phyloP scores from a whole-genome alignment of 2,329 filamentous ascomycete genomes.

The Knufia fluminis region DNA sequence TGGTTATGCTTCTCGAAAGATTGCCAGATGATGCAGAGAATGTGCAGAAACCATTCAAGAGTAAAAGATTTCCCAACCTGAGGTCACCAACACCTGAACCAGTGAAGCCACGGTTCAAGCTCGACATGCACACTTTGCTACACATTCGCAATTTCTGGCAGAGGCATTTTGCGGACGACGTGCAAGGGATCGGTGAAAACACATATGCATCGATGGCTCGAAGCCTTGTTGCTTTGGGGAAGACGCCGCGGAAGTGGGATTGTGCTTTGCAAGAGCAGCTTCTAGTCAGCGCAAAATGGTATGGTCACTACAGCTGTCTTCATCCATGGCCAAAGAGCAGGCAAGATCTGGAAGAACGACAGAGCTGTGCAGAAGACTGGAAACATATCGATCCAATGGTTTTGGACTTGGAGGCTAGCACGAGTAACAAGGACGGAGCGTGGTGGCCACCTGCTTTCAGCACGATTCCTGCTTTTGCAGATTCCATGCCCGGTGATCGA shows the following conservation, averaged over 20 bases:
- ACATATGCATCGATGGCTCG: constrained; percentile 20
- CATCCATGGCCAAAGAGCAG: constrained; percentile 27
- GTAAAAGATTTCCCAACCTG: constrained; percentile 11
- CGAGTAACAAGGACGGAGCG: constrained; percentile 10
- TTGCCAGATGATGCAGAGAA: constrained; percentile 12
- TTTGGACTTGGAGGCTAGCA: constrained; percentile 15
- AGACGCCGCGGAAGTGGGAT: constrained; percentile 17
- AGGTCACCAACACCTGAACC: background rate
- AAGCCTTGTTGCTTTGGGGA: constrained; percentile 12
- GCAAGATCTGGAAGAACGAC: constrained; percentile 24
- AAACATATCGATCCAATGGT: constrained; percentile 17
- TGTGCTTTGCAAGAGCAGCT: constrained; percentile 11
- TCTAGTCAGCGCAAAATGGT: constrained; percentile 10
- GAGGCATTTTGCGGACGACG: constrained; percentile 29
- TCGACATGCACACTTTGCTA: constrained; percentile 28
- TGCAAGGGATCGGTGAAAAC: constrained; percentile 12
- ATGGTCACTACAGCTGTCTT: constrained; percentile 27
- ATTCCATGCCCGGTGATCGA: constrained; percentile 11
- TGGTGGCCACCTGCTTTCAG: constrained; percentile 20
- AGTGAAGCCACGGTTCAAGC: constrained; percentile 16
- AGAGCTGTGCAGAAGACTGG: constrained; percentile 31
- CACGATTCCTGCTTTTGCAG: constrained; percentile 16
- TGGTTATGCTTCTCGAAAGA: constrained; percentile 22
- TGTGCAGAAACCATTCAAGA: constrained; percentile 7
- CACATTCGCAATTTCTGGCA: constrained; percentile 37